Evolutionary conservation across 192 early-diverging fungal genomes (phyloP), one percentile per base, ranked within the genome.

Genomic region (Backusella morwellensis): DNA sequence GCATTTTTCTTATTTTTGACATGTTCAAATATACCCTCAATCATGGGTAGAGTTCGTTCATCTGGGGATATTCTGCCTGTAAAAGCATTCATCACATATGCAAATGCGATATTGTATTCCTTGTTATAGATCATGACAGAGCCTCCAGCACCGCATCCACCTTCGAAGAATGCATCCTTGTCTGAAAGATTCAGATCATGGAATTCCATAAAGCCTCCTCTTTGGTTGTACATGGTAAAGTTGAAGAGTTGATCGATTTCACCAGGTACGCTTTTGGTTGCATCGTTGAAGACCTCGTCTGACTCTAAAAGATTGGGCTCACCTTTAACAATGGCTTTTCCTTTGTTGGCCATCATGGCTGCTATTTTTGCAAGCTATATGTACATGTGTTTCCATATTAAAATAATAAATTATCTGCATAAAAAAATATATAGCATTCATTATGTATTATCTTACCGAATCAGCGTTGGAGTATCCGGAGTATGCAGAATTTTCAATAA

Each of bases 291-390:
- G 79, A 83, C 29, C 19, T 72, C 32, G 73, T 82, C 56, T 6
- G 56, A 56, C 41, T 66, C 26, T 23, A 74, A 83, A 66, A 15
- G 79, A 73, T 76, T 38, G 54, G 87, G 67, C 70, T 84, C 72
- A 35, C 66, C 68, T 66, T 77, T 70, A 8, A 70, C 40, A 35
- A 85, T 7, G 11, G 88, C 44, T 73, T 73, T 54, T 70, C 88
- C 87, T 26, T 84, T 76, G 73, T 92, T 90, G 41, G 91, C 87
- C 86, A 92, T 85, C 70, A 89, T 79, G 35, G 89, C 87, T 35
- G 86, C 89, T 4, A 94, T 68, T 71, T 86, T 85, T 19, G 89
- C 89, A 19, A 92, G 77, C 85, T 86, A 72, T 11, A 26, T 38
- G 38, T 38, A 7, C 19, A 38, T 68, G 35, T 36, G 17, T 52